phyloP scores from a whole-genome alignment of 345 rosid genomes.

The Theobroma cacao region DNA sequence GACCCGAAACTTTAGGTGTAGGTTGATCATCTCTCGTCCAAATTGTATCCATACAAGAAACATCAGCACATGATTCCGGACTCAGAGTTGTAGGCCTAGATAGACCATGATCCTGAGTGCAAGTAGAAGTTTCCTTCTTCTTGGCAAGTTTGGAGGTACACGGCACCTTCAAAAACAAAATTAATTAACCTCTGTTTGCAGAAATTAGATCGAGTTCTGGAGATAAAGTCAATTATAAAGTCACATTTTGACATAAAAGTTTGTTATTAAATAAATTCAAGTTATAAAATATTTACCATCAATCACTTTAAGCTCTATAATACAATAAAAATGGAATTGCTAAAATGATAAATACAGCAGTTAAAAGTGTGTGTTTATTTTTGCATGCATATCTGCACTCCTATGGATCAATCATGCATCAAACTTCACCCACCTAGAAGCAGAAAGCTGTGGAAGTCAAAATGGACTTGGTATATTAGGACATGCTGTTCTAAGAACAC shows the following conservation, averaged over 20 bases:
- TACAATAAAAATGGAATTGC: neutral
- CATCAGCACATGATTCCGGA: neutral
- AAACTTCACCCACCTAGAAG: neutral
- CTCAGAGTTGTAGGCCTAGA: constrained; percentile 3
- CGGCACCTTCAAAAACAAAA: constrained; percentile 5
- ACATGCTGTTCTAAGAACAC: neutral
- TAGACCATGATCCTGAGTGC: neutral
- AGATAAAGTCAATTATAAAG: neutral
- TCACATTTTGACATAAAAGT: neutral
- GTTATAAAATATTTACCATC: neutral
- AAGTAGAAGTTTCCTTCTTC: constrained; percentile 3
- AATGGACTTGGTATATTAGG: neutral
- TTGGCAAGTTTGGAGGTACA: constrained; percentile 9
- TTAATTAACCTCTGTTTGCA: neutral
- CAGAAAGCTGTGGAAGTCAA: neutral
- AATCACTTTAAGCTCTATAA: neutral
- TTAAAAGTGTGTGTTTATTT: neutral
- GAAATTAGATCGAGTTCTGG: neutral
- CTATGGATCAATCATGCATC: neutral
- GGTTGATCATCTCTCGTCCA: neutral
- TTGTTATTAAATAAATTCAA: neutral
- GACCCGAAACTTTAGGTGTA: neutral
- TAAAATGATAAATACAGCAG: neutral
- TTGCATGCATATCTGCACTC: neutral
- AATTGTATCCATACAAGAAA: constrained; percentile 1